phyloP scores from a whole-genome alignment of 306 rosid species.

The Arachis stenosperma region DNA sequence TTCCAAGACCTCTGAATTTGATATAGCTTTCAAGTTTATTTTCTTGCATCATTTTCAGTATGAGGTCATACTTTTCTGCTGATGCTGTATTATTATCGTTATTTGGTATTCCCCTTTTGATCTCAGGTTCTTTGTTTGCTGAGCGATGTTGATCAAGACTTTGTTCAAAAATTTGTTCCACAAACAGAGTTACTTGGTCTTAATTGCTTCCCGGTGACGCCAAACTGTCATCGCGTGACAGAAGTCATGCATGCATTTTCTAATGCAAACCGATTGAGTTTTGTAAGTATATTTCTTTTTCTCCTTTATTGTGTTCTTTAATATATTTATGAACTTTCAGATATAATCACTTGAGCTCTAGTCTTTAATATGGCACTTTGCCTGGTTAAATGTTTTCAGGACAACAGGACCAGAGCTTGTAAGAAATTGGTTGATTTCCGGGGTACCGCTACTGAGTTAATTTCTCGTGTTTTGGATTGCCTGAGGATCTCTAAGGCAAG shows the following conservation, averaged over 20 bases:
- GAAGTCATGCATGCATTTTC: constrained; percentile 63
- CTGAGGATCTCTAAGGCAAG: constrained; percentile 88
- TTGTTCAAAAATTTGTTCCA: constrained; percentile 63
- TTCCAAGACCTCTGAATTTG: constrained; percentile 4
- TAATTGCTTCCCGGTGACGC: constrained; percentile 74
- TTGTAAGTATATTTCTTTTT: constrained; percentile 55
- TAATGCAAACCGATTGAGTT: constrained; percentile 66
- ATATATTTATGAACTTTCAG: constrained; percentile 27
- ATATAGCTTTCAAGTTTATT: constrained; percentile 11
- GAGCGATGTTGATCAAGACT: constrained; percentile 63
- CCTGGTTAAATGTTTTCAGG: constrained; percentile 59
- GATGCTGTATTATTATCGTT: constrained; percentile 18
- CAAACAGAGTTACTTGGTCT: constrained; percentile 55
- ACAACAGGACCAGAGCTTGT: constrained; percentile 74
- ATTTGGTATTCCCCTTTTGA: constrained; percentile 34
- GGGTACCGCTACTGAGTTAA: constrained; percentile 77
- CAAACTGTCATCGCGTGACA: constrained; percentile 84
- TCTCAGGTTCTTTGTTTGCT: constrained; percentile 74
- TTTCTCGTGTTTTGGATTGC: constrained; percentile 79
- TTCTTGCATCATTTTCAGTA: constrained; percentile 14
- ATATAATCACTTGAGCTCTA: constrained; percentile 10
- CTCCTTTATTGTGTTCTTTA: constrained; percentile 21
- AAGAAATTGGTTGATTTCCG: constrained; percentile 83
- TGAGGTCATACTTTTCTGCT: constrained; percentile 21
- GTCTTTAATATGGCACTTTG: constrained; percentile 40